Evolutionary conservation across 345 rosid species (phyloP), one percentile per base, ranked within the genome.

Genomic region (Dovyalis caffra): DNA sequence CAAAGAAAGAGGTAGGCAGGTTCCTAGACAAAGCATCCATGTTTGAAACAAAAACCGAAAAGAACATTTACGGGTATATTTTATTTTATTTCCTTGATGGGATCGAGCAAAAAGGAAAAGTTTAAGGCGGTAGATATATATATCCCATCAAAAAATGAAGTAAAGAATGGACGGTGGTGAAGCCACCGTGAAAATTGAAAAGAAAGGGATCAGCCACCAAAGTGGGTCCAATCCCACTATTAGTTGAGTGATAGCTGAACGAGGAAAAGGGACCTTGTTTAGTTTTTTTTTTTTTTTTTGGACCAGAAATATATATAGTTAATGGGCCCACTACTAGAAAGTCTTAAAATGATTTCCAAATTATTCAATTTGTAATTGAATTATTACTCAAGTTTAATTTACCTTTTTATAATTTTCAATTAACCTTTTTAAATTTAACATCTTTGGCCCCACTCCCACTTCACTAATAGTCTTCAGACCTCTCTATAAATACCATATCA

Each of bases 401-500:
- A 1, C 38, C 38, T 0, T 7, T 7, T 35, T 5, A 9, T 35
- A 35, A 35, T 35, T 35, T 35, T 7, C 38, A 34, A n/a, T n/a
- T n/a, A n/a, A n/a, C 6, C 6, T 4, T 34, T 34, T 34, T 34
- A 34, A 34, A 34, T 34, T 34, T 34, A 4, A 29, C 45, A 26
- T 32, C 53, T 15, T 68, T 20, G 9, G 56, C 31, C 51, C 75
- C 73, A 33, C 76, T 16, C 80, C 53, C 51, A 61, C n/a, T 29
- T 16, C 70, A 23, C 2, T 31, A 1, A 14, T 31, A 34, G 8
- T 0, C 77, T 47, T 33, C 1, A 9, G 51, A 9, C 70, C 6
- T 26, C 6, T 26, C 78, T 85, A 85, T 85, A 83, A 76, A 83
- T 83, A 78, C 65, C 71, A 9, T 4, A 1, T 56, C 69, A 6